Conservation (phyloP, 1,284 basidiomycete genomes). For the Rhodotorula sp. region DNA sequence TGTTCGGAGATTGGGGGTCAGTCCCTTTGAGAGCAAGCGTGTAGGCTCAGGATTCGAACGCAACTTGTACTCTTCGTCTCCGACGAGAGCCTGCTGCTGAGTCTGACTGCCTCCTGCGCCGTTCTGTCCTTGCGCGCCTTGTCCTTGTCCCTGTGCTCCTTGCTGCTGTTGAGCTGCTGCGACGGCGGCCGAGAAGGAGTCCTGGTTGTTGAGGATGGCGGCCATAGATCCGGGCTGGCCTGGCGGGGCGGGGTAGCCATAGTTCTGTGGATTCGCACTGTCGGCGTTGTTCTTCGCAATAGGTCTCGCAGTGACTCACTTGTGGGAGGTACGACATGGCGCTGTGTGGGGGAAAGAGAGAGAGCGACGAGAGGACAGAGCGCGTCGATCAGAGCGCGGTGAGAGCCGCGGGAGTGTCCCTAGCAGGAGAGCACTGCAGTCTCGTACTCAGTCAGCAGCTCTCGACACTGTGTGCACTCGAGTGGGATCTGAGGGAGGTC, state of each 20-base stretch:
- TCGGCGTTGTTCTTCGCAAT: background rate
- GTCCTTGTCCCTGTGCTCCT: background rate
- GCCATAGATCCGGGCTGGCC: background rate
- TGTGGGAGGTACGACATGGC: conserved; percentile 25
- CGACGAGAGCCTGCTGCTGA: conserved; percentile 19
- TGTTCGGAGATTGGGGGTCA: background rate
- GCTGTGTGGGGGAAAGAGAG: background rate
- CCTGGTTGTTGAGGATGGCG: conserved; percentile 22
- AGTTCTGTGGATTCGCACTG: too few species aligned
- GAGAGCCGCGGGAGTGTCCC: too few species aligned
- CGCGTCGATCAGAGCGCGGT: too few species aligned
- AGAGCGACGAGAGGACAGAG: background rate
- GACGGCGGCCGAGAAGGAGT: conserved; percentile 7
- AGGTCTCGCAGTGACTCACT: background rate
- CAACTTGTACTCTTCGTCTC: conserved; percentile 42
- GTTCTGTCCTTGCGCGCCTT: background rate
- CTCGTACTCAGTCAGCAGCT: too few species aligned
- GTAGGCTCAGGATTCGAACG: background rate
- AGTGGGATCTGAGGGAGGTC: too few species aligned
- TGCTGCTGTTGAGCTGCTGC: conserved; percentile 6
- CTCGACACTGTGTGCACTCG: too few species aligned
- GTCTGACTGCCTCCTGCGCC: background rate
- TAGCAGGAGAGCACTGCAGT: too few species aligned
- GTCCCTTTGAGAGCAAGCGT: too few species aligned
- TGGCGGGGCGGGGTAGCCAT: background rate